These are phyloP conservation scores for Mallotus repandus DNA, from an alignment of 441 rosid genomes.

Conservation along the genomic window DNA sequence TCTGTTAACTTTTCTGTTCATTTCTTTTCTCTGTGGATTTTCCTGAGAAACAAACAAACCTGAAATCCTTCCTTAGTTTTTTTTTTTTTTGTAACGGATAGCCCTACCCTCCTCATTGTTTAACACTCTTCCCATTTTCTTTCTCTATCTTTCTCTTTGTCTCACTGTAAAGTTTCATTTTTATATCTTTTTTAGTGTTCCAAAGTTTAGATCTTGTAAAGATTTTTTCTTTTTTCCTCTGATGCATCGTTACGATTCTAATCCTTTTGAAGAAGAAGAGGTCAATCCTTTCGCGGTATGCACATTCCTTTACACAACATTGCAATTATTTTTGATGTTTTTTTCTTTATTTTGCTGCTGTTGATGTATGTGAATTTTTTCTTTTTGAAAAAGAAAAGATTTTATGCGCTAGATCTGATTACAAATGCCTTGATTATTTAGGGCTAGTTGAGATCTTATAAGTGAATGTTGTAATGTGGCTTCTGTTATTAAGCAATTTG, in stretches of 20 bases:
- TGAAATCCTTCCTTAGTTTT: conserved; percentile 9
- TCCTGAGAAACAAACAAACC: conserved; percentile 32
- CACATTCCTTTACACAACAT: neutral
- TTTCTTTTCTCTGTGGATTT: conserved; percentile 4
- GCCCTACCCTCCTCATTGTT: neutral
- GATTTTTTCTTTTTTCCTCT: neutral
- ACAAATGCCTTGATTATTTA: neutral
- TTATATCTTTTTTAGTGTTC: conserved; percentile 25
- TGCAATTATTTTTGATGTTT: neutral
- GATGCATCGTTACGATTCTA: conserved; percentile 54
- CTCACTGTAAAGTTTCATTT: conserved; percentile 1
- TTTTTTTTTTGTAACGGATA: neutral
- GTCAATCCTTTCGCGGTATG: conserved; percentile 93
- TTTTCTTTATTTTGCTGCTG: too few relatives aligned
- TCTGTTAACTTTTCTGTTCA: neutral
- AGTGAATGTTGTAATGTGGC: neutral
- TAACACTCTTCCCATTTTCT: neutral
- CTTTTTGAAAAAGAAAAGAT: neutral
- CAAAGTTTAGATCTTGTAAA: conserved; percentile 27
- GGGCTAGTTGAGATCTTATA: conserved; percentile 1
- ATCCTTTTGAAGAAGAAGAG: conserved; percentile 84
- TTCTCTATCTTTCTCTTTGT: conserved; percentile 13
- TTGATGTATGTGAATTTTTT: neutral
- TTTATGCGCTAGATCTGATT: conserved; percentile 6
- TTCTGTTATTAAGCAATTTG: neutral